A percentile compares a stretch with the other conserved stretches of the same genome.
phyloP scores from a whole-genome alignment of 371 early-diverging fungal species.

The Mucor lusitanicus region DNA sequence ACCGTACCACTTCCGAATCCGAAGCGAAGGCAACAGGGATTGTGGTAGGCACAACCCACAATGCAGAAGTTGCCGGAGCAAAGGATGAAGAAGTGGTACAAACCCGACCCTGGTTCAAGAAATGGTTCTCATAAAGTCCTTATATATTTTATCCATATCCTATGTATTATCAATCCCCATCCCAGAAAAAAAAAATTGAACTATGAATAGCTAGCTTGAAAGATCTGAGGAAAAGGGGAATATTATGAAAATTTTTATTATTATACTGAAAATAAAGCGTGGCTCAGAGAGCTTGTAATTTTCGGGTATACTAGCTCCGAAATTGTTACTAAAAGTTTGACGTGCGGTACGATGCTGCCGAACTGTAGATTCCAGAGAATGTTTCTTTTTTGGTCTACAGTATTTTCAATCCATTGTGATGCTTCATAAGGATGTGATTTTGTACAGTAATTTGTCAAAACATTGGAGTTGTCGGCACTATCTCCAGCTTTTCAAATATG shows the following conservation, averaged over 20 bases:
- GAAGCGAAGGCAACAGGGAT: slow-evolving; percentile 13
- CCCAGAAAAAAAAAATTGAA: background rate
- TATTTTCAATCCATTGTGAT: too few species aligned
- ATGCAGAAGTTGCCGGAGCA: slow-evolving; percentile 9
- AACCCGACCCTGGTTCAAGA: slow-evolving; percentile 7
- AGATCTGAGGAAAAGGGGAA: slow-evolving; percentile 4
- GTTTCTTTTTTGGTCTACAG: too few species aligned
- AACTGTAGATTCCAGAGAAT: too few species aligned
- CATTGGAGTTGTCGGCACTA: too few species aligned
- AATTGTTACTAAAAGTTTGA: too few species aligned
- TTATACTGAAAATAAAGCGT: too few species aligned
- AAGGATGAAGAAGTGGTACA: slow-evolving; percentile 12
- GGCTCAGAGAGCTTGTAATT: too few species aligned
- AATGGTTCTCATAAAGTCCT: background rate
- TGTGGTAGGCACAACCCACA: slow-evolving; percentile 18
- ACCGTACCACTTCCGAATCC: slow-evolving; percentile 11
- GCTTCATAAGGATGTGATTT: too few species aligned
- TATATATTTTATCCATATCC: background rate
- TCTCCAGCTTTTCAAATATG: too few species aligned
- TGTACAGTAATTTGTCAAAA: too few species aligned
- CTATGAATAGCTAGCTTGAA: background rate
- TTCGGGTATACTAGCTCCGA: too few species aligned
- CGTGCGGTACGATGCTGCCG: too few species aligned
- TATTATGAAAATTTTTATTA: background rate
- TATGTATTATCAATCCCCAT: background rate